phyloP scores from a whole-genome alignment of 176 grass and related monocot genomes.

The Thinopyrum elongatum region DNA sequence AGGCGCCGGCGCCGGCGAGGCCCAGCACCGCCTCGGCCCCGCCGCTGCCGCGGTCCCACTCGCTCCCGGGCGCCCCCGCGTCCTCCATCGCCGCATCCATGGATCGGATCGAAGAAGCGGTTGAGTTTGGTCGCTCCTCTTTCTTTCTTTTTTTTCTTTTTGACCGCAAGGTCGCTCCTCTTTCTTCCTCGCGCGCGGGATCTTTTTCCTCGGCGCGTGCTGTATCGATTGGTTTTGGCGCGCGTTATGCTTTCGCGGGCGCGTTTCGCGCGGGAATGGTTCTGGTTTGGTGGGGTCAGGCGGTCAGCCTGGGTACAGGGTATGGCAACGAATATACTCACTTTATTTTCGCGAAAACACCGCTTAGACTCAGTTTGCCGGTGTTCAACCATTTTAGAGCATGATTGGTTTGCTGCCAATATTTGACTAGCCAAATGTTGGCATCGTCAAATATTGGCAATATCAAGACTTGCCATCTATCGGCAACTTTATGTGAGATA shows the following conservation, averaged over 20 bases:
- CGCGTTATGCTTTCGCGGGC: conserved; percentile 20
- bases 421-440: too few relatives aligned
- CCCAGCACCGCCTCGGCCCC: conserved; percentile 65
- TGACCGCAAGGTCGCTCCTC: not conserved
- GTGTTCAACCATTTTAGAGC: too few relatives aligned
- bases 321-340: too few relatives aligned
- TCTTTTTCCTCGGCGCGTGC: not conserved
- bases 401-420: too few relatives aligned
- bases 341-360: too few relatives aligned
- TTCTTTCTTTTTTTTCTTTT: too few relatives aligned
- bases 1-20: conserved; percentile 37
- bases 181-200: not conserved
- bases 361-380: too few relatives aligned
- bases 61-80: not conserved
- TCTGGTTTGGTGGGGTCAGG: not conserved
- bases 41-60: conserved; percentile 38
- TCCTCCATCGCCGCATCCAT: conserved; percentile 37
- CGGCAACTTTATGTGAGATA: too few relatives aligned
- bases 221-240: not conserved
- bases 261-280: conserved; percentile 34
- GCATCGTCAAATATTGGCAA: too few relatives aligned
- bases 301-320: not conserved
- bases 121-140: not conserved
- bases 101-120: not conserved
- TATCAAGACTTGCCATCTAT: too few relatives aligned